Percentiles rank a stretch among this genome's conserved stretches.
Evolutionary conservation across 2,329 filamentous ascomycete species (phyloP).

Genomic region (Phaeoacremonium minimum): DNA sequence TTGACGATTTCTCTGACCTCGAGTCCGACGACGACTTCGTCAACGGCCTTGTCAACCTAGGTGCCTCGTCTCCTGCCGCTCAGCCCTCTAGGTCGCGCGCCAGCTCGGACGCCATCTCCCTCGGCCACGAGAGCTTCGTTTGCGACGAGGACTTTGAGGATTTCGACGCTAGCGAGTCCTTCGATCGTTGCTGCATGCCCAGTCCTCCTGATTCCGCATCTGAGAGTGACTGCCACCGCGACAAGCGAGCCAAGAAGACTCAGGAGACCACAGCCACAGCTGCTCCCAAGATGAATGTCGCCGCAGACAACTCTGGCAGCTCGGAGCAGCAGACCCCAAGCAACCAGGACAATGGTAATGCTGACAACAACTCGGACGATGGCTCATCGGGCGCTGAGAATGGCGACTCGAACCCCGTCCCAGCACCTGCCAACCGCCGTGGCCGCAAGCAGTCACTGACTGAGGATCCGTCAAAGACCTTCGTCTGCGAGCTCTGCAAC

Average conservation of each 20-base stretch:
- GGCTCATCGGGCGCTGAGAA: constrained; percentile 38
- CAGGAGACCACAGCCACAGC: constrained; percentile 31
- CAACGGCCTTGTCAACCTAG: constrained; percentile 68
- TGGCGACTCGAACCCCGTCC: constrained; percentile 32
- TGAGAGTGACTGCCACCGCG: constrained; percentile 43
- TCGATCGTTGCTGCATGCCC: constrained; percentile 58
- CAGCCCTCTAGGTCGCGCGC: constrained; percentile 68
- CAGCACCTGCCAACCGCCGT: constrained; percentile 74
- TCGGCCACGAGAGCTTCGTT: constrained; percentile 74
- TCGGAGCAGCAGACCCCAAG: constrained; percentile 21
- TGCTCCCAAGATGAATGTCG: constrained; percentile 37
- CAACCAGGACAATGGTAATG: constrained; percentile 10
- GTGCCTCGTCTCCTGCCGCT: constrained; percentile 39
- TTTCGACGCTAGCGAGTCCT: constrained; percentile 63
- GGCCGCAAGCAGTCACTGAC: constrained; percentile 98
- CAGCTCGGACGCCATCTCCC: constrained; percentile 61
- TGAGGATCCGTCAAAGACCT: constrained; percentile 97
- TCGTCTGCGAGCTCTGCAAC: constrained; percentile 93
- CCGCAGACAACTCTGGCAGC: constrained; percentile 31
- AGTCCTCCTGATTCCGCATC: constrained; percentile 54
- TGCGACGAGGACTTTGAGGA: constrained; percentile 73
- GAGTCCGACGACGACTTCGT: constrained; percentile 88
- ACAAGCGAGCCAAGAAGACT: constrained; percentile 54
- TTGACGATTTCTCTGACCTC: constrained; percentile 84
- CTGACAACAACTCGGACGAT: constrained; percentile 30